A percentile compares a stretch with the other conserved stretches of the same genome.
Conservation (phyloP, 257 asterid species). For the Ilex aquifolium region DNA sequence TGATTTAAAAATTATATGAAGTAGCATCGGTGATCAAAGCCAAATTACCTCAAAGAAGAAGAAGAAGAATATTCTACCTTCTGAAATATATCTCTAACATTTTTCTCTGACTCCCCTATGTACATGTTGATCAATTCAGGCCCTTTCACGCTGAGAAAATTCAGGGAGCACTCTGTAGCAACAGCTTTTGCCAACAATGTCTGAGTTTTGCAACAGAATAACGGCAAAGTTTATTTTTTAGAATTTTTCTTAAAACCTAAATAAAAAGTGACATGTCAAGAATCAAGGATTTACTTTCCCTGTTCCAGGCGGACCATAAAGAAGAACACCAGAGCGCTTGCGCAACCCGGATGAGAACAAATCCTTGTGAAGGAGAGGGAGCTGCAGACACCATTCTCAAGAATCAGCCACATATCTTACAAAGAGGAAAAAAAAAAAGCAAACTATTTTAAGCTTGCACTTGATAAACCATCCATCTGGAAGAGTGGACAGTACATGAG, state of each 20-base stretch:
- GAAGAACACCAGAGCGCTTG: slow-evolving; percentile 97
- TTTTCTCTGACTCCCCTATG: slow-evolving; percentile 98
- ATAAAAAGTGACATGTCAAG: slow-evolving; percentile 4
- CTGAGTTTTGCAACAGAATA: slow-evolving; percentile 42
- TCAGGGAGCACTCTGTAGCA: slow-evolving; percentile 96
- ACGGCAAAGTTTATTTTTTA: slow-evolving; percentile 10
- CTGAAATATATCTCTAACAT: slow-evolving; percentile 88
- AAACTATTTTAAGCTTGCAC: neutral
- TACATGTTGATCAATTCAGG: slow-evolving; percentile 98
- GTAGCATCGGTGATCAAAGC: neutral
- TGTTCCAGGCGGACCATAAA: slow-evolving; percentile 98
- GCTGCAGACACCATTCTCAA: slow-evolving; percentile 41
- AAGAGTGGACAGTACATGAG: neutral
- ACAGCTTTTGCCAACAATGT: slow-evolving; percentile 96
- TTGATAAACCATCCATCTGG: neutral
- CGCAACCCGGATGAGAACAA: slow-evolving; percentile 96
- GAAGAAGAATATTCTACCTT: slow-evolving; percentile 45
- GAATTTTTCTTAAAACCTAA: slow-evolving; percentile 9
- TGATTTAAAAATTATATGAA: slow-evolving; percentile 11
- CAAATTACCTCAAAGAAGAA: neutral
- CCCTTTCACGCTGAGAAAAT: slow-evolving; percentile 93
- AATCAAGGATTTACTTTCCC: slow-evolving; percentile 66
- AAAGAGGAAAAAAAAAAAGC: slow-evolving; percentile 8
- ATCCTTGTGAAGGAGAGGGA: slow-evolving; percentile 94
- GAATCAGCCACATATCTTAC: slow-evolving; percentile 12